Evolutionary conservation across 148 eudicot genomes (phyloP).

Genomic region (Spergularia marina): DNA sequence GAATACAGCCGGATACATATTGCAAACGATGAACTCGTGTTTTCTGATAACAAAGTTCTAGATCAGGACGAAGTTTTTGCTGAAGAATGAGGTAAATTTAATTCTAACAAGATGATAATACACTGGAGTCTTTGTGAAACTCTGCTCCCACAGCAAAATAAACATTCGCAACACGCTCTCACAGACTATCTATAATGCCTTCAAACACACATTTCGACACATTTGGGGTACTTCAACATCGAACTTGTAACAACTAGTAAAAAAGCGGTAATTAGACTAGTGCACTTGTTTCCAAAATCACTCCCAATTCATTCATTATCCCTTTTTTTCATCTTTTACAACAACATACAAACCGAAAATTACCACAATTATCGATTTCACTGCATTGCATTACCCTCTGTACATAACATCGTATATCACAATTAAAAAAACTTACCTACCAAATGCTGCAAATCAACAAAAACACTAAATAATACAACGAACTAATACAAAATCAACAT

Average conservation of each 20-base stretch:
- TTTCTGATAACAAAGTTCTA: background rate
- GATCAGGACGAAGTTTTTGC: background rate
- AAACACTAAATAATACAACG: conserved; percentile 16
- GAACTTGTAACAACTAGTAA: background rate
- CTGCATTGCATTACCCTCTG: conserved; percentile 10
- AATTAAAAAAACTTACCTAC: background rate
- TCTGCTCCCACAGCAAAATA: background rate
- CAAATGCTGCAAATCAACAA: conserved; percentile 25
- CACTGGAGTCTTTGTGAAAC: background rate
- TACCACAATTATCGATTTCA: background rate
- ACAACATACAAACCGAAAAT: background rate
- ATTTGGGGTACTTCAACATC: background rate
- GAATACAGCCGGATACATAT: background rate
- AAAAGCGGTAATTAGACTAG: background rate
- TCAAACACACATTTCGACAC: background rate
- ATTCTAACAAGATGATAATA: background rate
- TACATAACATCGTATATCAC: conserved; percentile 9
- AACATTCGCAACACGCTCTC: background rate
- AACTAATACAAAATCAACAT: conserved; percentile 6
- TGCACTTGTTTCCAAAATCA: conserved; percentile 3
- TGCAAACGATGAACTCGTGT: background rate
- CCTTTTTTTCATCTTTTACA: conserved; percentile 25
- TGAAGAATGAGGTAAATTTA: background rate
- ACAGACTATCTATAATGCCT: background rate
- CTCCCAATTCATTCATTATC: conserved; percentile 25